phyloP scores from a whole-genome alignment of 2,329 filamentous ascomycete species.

The Beauveria sp. region DNA sequence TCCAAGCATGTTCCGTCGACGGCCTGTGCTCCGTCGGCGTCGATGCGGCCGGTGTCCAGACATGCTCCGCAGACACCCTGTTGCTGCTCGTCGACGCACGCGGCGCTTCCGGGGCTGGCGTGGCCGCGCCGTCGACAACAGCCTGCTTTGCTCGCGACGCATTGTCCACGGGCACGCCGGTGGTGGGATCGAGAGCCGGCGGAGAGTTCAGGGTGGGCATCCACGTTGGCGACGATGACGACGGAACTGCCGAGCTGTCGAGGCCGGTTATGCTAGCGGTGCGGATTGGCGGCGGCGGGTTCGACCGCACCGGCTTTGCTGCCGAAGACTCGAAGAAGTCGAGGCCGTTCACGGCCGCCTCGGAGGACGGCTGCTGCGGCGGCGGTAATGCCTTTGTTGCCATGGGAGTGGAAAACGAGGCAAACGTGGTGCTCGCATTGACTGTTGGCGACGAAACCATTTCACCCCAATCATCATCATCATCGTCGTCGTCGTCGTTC shows the following conservation, averaged over 20 bases:
- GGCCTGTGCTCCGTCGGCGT: neutral
- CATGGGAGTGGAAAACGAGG: neutral
- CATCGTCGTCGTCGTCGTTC: neutral
- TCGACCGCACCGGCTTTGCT: neutral
- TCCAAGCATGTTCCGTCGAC: neutral
- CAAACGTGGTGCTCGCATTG: neutral
- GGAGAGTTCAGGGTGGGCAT: neutral
- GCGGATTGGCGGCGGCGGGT: neutral
- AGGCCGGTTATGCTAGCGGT: neutral
- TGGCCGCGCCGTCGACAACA: neutral
- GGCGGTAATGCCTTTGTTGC: neutral
- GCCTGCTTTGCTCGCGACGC: no score
- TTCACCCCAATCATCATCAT: constrained; percentile 54
- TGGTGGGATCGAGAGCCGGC: neutral
- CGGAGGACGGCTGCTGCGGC: neutral
- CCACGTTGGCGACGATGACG: neutral
- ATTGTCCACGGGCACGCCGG: neutral
- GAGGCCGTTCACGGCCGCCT: neutral
- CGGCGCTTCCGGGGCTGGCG: neutral
- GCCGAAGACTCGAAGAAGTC: neutral
- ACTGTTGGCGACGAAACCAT: constrained; percentile 39
- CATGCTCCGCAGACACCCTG: neutral
- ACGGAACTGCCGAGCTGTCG: neutral
- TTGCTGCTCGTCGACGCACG: neutral
- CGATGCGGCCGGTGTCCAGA: neutral